These are phyloP conservation scores for Clonostachys rosea DNA, from an alignment of 2,329 filamentous ascomycete species.

Conservation along the genomic window DNA sequence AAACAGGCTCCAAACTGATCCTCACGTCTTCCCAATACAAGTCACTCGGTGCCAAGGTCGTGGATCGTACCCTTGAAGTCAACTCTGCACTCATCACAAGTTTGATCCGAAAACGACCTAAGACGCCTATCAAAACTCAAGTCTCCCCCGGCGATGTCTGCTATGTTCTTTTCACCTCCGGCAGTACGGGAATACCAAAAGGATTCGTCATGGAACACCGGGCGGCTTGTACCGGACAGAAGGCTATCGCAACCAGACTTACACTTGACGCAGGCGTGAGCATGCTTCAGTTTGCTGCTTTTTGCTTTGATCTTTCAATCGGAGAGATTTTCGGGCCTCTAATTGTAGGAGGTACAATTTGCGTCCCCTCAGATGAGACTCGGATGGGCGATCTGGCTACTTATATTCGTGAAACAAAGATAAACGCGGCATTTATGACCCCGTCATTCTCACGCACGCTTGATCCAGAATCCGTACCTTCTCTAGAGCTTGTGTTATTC, in stretches of 20 bases:
- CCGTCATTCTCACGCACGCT: not conserved
- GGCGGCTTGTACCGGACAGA: not conserved
- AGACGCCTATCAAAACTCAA: not conserved
- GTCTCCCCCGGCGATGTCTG: not conserved
- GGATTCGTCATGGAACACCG: conserved; percentile 6
- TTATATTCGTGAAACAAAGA: not conserved
- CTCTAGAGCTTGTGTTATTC: not conserved
- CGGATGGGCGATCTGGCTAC: not conserved
- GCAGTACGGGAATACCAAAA: conserved; percentile 7
- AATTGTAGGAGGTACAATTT: not conserved
- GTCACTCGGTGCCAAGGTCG: not conserved
- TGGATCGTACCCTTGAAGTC: not conserved
- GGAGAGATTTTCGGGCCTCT: not conserved
- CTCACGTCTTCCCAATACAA: not conserved
- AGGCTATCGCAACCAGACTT: not conserved
- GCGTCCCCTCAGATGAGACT: not conserved
- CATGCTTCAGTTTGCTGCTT: not conserved
- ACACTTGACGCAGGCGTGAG: not conserved
- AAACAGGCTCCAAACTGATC: not conserved
- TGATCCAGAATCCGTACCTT: not conserved
- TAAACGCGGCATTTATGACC: not conserved
- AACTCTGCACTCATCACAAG: not conserved
- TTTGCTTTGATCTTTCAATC: not conserved
- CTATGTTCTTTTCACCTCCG: conserved; percentile 8
- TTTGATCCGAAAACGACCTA: not conserved